phyloP scores from a whole-genome alignment of 2,329 filamentous ascomycete genomes.

The Tolypocladium album region DNA sequence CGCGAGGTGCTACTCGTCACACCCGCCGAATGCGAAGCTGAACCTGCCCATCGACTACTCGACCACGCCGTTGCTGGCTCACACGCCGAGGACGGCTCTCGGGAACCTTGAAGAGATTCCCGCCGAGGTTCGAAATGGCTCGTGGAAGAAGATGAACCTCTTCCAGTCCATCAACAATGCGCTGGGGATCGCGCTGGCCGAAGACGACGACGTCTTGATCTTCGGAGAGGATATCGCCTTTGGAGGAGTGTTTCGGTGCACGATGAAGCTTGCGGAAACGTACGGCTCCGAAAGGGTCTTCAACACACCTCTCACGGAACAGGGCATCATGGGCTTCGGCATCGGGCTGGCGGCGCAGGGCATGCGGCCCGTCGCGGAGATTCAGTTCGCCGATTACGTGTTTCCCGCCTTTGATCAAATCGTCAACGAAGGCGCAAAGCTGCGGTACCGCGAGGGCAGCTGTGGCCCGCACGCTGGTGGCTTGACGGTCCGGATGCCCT shows the following conservation, averaged over 20 bases:
- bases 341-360: conserved; percentile 85
- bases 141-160: conserved; percentile 81
- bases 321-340: conserved; percentile 88
- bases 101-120: conserved; percentile 63
- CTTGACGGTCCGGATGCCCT: conserved; percentile 82
- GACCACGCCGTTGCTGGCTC: conserved; percentile 69
- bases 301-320: conserved; percentile 90
- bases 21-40: conserved; percentile 52
- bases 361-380: conserved; percentile 86
- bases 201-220: conserved; percentile 76
- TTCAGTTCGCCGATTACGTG: conserved; percentile 92
- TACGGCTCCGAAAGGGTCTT: conserved; percentile 87
- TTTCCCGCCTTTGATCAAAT: conserved; percentile 90
- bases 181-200: conserved; percentile 67
- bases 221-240: conserved; percentile 98
- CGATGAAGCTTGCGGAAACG: conserved; percentile 78
- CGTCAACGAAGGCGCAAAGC: conserved; percentile 87
- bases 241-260: conserved; percentile 90
- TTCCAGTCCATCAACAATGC: conserved; percentile 93
- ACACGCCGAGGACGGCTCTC: conserved; percentile 59
- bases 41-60: conserved; percentile 86
- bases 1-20: conserved; percentile 38
- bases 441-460: conserved; percentile 61
- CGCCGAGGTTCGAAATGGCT: conserved; percentile 49
- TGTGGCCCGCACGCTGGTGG: conserved; percentile 57